Evolutionary conservation across 148 eudicot species (phyloP).

Genomic region (Vaccinium darrowii): DNA sequence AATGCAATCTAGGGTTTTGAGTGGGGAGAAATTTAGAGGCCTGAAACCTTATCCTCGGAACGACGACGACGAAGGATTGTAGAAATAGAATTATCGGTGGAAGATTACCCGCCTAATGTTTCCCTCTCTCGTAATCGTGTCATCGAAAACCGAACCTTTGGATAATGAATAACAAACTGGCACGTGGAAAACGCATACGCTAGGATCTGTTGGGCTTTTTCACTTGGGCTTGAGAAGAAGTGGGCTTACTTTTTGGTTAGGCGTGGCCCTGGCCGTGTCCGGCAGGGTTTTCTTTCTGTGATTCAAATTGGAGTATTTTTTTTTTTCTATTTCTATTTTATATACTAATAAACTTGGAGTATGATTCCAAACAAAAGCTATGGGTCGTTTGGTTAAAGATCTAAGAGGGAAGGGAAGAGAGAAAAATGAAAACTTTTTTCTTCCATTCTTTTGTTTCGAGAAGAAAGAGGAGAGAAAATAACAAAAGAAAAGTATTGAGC

Average conservation of each 20-base stretch:
- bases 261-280: too few relatives aligned
- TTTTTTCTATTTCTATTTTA: too few relatives aligned
- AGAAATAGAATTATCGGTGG: neutral
- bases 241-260: neutral
- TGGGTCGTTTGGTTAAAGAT: too few relatives aligned
- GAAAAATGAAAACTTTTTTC: too few relatives aligned
- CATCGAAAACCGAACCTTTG: neutral
- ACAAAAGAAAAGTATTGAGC: too few relatives aligned
- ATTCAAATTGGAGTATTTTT: too few relatives aligned
- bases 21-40: neutral
- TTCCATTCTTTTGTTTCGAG: too few relatives aligned
- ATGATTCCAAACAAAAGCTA: too few relatives aligned
- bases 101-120: constrained; percentile 7
- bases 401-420: too few relatives aligned
- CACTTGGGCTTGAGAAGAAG: neutral
- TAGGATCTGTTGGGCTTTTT: neutral
- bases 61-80: neutral
- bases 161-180: neutral
- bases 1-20: constrained; percentile 8
- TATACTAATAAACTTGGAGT: too few relatives aligned
- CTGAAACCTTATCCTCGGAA: constrained; percentile 10
- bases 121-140: neutral
- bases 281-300: too few relatives aligned
- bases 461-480: too few relatives aligned
- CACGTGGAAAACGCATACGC: neutral